Base-by-base conservation (phyloP, 257 asterid species). In the Thymus mandschuricus region DNA sequence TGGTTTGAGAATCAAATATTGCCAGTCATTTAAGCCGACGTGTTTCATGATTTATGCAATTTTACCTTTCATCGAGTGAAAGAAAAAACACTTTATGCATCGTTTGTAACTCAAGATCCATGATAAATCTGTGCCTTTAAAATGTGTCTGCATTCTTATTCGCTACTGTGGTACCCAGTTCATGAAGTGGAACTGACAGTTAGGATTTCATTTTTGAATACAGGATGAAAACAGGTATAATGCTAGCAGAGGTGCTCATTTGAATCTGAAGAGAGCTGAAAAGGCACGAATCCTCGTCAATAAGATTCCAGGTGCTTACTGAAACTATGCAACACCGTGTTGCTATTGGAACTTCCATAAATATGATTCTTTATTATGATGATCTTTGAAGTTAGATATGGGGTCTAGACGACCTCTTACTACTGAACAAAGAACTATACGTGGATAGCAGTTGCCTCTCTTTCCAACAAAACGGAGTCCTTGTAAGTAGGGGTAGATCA, bases 211-310 rank as follows among this genome's bases (percentile, higher is more conserved):
- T 62, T 76, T 21, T 63, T 67, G 60, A 69, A 64, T 80, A 85
- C 88, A 89, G 96, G 96, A 89, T 13, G 86, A 89, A 13, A 89
- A 87, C 81, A 78, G 94, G 76, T 89, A 89, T 45, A 89, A 81
- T 78, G 90, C 92, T 41, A 86, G 90, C 80, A 83, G 94, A 75
- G 96, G 94, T 66, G 88, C 96, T 7, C 94, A 89, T 60, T 75
- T 89, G 76, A 89, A 85, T 78, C 83, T 89, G 78, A 89, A 89
- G 86, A 84, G 96, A 65, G 96, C 94, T 29, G 96, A 89, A 72
- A 87, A 87, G 80, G 96, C 92, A 60, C 80, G 96, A 57, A 33
- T 86, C 34, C 58, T 85, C 76, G 90, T 87, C 74, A 78, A 80
- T 60, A 89, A 87, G 71, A 84, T 89, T 75, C 90, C 96, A 65